These are phyloP conservation scores for Microstegium vimineum DNA, from an alignment of 176 grass and related monocot species.

Conservation along the genomic window DNA sequence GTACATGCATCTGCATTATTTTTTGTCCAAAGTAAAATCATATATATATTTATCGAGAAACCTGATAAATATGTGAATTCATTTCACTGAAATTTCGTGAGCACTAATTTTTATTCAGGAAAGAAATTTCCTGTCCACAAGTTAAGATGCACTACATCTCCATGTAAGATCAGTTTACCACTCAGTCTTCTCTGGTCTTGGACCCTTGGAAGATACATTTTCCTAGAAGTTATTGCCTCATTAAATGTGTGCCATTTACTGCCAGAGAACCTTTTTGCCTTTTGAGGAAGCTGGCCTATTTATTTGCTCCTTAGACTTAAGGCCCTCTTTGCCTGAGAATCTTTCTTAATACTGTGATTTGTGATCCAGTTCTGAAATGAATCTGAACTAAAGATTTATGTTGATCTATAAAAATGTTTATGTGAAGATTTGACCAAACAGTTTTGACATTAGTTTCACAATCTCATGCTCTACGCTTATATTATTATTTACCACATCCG, in stretches of 20 bases:
- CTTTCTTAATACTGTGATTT: not conserved
- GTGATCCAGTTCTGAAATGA: not conserved
- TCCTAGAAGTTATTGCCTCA: not conserved
- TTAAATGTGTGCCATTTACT: not conserved
- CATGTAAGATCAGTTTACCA: not conserved
- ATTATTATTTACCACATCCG: not conserved
- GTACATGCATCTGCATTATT: not conserved
- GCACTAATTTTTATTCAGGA: not conserved
- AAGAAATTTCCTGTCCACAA: not conserved
- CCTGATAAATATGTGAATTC: not conserved
- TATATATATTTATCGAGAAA: not conserved
- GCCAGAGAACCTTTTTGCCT: not conserved
- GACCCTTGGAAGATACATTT: not conserved
- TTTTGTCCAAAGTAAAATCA: not conserved
- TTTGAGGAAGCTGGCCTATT: not conserved
- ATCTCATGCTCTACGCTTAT: not conserved
- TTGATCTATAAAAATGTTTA: not conserved
- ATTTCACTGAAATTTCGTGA: not conserved
- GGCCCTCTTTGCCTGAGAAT: not conserved
- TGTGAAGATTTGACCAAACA: not conserved
- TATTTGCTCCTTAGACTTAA: conserved; percentile 9
- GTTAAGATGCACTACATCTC: not conserved
- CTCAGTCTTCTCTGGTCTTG: not conserved
- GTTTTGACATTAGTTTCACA: not conserved
- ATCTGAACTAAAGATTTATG: not conserved